Evolutionary conservation across 2,329 filamentous ascomycete genomes (phyloP), one percentile per base, ranked within the genome.

Genomic region (Hypocrella siamensis): DNA sequence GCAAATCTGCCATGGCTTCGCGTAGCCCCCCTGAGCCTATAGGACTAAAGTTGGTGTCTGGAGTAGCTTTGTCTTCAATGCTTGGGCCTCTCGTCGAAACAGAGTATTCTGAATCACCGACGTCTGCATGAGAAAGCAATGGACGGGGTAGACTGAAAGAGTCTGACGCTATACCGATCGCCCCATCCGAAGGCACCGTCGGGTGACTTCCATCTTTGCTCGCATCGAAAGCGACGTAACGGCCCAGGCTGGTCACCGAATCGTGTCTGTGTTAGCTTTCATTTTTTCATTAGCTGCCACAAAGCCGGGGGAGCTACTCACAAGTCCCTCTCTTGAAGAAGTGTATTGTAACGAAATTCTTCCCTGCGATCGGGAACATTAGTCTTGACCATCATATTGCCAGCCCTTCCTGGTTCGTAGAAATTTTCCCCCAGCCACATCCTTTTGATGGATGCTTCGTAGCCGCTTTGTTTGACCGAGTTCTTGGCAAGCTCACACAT

Each of bases 401-500:
- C 90, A 34, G 70, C 66, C 24, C 81, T 77, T 3, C 90, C 90
- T 1, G 82, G 79, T 25, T 79, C 60, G 47, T 80, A 65, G 51
- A 78, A 96, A 40, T 81, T 72, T 19, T 67, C 62, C 3, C 90
- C 90, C 4, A 98, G 62, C 88, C 88, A 98, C 52, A 85, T 75
- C 48, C 86, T 75, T 57, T 98, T 98, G 46, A 96, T 65, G 10
- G 75, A 70, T 44, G 80, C 65, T 51, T 98, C 90, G 48, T 93
- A 98, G 6, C 90, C 90, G 51, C 84, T 93, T 53, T 98, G 90
- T 45, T 79, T 75, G 26, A 98, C 90, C 8, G 84, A 93, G 52
- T 96, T 88, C 57, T 93, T 93, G 17, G 90, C 90, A 35, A 98
- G 58, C 57, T 98, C 90, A 50, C 90, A 96, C 90, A 98, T 98